phyloP scores from a whole-genome alignment of 176 grass and related monocot genomes.

The Stipa capillata region DNA sequence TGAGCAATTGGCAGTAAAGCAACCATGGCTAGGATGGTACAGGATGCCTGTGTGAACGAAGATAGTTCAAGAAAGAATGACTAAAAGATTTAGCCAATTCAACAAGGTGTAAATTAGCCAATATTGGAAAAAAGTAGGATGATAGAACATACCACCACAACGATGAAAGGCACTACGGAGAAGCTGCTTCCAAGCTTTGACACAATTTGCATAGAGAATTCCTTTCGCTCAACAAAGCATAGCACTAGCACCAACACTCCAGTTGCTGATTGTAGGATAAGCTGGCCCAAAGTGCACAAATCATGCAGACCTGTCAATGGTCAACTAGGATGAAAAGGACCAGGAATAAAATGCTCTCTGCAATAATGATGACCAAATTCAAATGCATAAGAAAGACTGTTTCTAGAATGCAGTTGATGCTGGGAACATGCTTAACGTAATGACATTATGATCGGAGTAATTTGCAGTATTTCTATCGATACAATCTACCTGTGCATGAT shows the following conservation, averaged over 20 bases:
- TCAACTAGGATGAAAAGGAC: slow-evolving; percentile 99
- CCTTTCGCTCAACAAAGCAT: slow-evolving; percentile 79
- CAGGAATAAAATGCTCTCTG: slow-evolving; percentile 67
- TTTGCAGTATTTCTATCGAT: neutral
- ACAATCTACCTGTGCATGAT: slow-evolving; percentile 19
- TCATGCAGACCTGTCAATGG: slow-evolving; percentile 90
- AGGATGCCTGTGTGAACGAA: slow-evolving; percentile 44
- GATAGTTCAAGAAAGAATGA: slow-evolving; percentile 1
- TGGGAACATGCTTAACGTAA: neutral
- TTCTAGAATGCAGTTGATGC: neutral
- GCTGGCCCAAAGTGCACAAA: slow-evolving; percentile 86
- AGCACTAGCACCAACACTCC: slow-evolving; percentile 91
- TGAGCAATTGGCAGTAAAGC: slow-evolving; percentile 84
- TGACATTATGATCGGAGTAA: neutral
- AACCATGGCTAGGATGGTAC: slow-evolving; percentile 85
- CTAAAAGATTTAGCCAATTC: slow-evolving; percentile 1
- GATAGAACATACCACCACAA: slow-evolving; percentile 72
- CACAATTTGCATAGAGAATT: slow-evolving; percentile 64
- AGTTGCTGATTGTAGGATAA: slow-evolving; percentile 83
- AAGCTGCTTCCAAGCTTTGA: slow-evolving; percentile 99
- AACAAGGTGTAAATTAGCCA: neutral
- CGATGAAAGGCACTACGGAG: slow-evolving; percentile 79
- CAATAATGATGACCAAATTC: slow-evolving; percentile 9
- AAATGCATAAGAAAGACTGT: neutral
- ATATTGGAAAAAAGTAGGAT: slow-evolving; percentile 13